Evolutionary conservation across 805 yeast genomes (phyloP).

Genomic region (Scheffersomyces ergatensis): DNA sequence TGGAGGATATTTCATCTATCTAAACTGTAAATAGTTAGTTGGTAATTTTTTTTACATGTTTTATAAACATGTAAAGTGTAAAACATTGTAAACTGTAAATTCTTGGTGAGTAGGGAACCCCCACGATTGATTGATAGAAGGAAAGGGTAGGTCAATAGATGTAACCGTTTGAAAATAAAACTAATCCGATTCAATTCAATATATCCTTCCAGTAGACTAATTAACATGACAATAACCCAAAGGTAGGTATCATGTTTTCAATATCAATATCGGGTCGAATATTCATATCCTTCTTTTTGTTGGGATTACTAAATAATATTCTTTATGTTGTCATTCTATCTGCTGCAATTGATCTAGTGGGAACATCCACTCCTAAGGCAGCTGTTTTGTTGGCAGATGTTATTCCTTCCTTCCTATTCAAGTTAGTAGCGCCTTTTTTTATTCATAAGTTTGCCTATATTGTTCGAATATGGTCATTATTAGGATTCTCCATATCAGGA

Average conservation of each 20-base stretch:
- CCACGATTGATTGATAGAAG: too few species aligned
- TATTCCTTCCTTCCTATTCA: slow-evolving; percentile 73
- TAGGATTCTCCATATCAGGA: slow-evolving; percentile 62
- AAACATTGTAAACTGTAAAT: too few species aligned
- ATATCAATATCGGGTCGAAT: slow-evolving; percentile 7
- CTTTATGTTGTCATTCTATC: slow-evolving; percentile 87
- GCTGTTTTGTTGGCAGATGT: slow-evolving; percentile 83
- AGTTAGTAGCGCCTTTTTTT: slow-evolving; percentile 75
- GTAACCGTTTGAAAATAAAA: neutral
- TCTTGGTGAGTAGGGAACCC: too few species aligned
- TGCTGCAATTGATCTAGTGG: slow-evolving; percentile 91
- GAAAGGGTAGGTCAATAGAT: too few species aligned
- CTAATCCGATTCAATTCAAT: too few species aligned
- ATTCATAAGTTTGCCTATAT: slow-evolving; percentile 64
- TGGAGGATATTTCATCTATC: too few species aligned
- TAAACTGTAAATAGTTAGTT: too few species aligned
- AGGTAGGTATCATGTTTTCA: too few species aligned
- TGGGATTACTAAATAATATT: slow-evolving; percentile 86
- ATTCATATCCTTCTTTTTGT: slow-evolving; percentile 66
- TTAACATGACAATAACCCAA: too few species aligned
- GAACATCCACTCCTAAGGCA: slow-evolving; percentile 80
- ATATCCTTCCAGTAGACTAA: too few species aligned
- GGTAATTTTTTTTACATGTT: too few species aligned
- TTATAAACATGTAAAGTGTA: too few species aligned
- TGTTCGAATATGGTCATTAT: slow-evolving; percentile 51